These are phyloP conservation scores for Obba rivulosa DNA, from an alignment of 768 basidiomycete species.

Conservation along the genomic window DNA sequence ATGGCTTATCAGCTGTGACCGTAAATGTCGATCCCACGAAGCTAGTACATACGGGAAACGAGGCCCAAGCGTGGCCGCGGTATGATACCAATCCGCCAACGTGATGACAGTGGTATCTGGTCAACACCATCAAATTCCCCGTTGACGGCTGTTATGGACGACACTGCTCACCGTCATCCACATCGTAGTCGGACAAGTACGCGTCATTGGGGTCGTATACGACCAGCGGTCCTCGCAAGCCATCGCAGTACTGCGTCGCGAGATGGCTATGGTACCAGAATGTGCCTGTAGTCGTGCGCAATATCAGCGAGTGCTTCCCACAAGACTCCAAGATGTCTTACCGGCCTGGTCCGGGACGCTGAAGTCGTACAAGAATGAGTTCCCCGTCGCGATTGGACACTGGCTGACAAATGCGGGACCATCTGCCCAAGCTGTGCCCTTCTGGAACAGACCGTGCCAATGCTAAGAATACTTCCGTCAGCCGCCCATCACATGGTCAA, in stretches of 20 bases:
- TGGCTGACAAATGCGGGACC: slow-evolving; percentile 42
- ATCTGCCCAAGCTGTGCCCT: slow-evolving; percentile 37
- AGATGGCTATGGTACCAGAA: slow-evolving; percentile 42
- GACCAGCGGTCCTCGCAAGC: slow-evolving; percentile 34
- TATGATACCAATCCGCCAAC: slow-evolving; percentile 41
- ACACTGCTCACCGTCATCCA: slow-evolving; percentile 22
- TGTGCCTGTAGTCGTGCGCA: slow-evolving; percentile 18
- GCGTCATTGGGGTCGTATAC: slow-evolving; percentile 29
- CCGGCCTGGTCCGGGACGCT: slow-evolving; percentile 20
- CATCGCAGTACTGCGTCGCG: slow-evolving; percentile 36
- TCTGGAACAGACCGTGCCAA: slow-evolving; percentile 47
- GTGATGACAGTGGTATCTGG: slow-evolving; percentile 43
- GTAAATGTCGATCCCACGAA: background rate
- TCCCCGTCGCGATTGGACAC: slow-evolving; percentile 28
- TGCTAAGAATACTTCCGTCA: too few relatives aligned
- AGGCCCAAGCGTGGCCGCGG: slow-evolving; percentile 4
- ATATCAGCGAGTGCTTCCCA: background rate
- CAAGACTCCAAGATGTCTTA: background rate
- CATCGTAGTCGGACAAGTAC: slow-evolving; percentile 22
- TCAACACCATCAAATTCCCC: background rate
- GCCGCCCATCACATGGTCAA: too few relatives aligned
- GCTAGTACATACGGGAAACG: background rate
- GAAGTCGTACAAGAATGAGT: slow-evolving; percentile 37
- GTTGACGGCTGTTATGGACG: background rate
- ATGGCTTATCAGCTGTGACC: slow-evolving; percentile 1